Percentiles rank a stretch among this genome's conserved stretches.
Conservation (phyloP, 2,329 filamentous ascomycete species). For the Xylaria sp. region DNA sequence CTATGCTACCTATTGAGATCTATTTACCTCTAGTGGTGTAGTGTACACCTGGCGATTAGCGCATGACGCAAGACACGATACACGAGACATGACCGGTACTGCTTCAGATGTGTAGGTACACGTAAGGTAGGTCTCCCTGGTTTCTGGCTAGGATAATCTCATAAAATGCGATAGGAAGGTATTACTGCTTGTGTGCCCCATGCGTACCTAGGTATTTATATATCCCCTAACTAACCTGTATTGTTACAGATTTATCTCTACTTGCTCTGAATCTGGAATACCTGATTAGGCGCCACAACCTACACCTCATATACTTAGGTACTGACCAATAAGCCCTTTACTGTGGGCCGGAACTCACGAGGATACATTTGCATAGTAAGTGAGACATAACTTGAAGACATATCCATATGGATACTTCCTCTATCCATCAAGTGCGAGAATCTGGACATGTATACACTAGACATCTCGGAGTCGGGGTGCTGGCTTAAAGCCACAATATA, state of each 20-base stretch:
- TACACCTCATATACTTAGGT: not conserved
- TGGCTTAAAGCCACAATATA: not conserved
- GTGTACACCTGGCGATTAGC: not conserved
- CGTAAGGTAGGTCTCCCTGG: not conserved
- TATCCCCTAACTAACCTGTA: too few species aligned
- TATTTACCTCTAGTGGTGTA: too few species aligned
- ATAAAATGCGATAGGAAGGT: not conserved
- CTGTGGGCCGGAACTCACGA: not conserved
- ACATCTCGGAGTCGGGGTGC: not conserved
- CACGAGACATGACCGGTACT: not conserved
- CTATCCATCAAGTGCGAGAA: too few species aligned
- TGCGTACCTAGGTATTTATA: too few species aligned
- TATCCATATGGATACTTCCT: too few species aligned
- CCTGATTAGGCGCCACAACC: too few species aligned
- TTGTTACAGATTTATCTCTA: too few species aligned
- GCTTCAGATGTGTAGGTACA: not conserved
- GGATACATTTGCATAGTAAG: too few species aligned
- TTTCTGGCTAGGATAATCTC: not conserved
- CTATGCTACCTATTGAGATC: not conserved
- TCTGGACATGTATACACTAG: not conserved
- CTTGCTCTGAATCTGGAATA: too few species aligned
- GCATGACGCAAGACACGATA: not conserved
- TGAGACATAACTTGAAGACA: too few species aligned
- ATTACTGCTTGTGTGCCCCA: too few species aligned
- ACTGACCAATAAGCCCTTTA: not conserved